A percentile compares a stretch with the other conserved stretches of the same genome.
Evolutionary conservation across 345 rosid genomes (phyloP).

Genomic region (Mercurialis annua): DNA sequence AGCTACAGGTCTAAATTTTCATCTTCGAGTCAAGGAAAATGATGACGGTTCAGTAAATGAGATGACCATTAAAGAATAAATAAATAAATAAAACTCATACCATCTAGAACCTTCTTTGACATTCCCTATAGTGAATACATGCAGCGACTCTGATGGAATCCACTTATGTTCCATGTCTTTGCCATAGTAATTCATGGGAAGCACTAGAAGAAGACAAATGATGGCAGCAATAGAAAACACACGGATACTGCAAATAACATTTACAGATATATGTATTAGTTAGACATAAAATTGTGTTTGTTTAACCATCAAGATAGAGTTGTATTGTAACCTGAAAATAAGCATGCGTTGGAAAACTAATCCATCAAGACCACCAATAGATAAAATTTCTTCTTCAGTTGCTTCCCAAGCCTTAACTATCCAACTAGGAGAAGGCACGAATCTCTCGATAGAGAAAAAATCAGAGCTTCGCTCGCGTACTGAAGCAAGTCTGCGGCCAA

Average conservation of each 20-base stretch:
- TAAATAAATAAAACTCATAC: slow-evolving; percentile 39
- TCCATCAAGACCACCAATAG: slow-evolving; percentile 71
- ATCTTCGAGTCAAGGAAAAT: not conserved
- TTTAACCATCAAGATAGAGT: too few species aligned
- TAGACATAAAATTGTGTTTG: too few species aligned
- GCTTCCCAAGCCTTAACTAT: slow-evolving; percentile 79
- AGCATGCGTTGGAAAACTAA: slow-evolving; percentile 77
- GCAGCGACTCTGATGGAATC: slow-evolving; percentile 55
- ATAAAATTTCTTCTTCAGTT: slow-evolving; percentile 71
- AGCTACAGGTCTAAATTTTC: not conserved
- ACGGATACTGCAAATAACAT: slow-evolving; percentile 75
- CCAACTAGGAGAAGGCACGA: slow-evolving; percentile 91
- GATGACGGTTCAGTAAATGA: not conserved
- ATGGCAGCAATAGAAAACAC: slow-evolving; percentile 69
- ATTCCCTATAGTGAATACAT: slow-evolving; percentile 72
- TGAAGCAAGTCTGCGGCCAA: slow-evolving; percentile 52
- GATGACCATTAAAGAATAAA: not conserved
- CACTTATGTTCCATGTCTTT: slow-evolving; percentile 52
- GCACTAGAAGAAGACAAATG: slow-evolving; percentile 61
- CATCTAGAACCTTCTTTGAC: slow-evolving; percentile 74
- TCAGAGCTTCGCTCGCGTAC: slow-evolving; percentile 31
- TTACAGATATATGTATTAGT: not conserved
- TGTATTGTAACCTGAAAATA: slow-evolving; percentile 60
- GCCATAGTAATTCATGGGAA: slow-evolving; percentile 87
- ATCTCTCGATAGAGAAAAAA: slow-evolving; percentile 60